Base-by-base conservation (phyloP, 768 basidiomycete species). In the Cyathus striatus region DNA sequence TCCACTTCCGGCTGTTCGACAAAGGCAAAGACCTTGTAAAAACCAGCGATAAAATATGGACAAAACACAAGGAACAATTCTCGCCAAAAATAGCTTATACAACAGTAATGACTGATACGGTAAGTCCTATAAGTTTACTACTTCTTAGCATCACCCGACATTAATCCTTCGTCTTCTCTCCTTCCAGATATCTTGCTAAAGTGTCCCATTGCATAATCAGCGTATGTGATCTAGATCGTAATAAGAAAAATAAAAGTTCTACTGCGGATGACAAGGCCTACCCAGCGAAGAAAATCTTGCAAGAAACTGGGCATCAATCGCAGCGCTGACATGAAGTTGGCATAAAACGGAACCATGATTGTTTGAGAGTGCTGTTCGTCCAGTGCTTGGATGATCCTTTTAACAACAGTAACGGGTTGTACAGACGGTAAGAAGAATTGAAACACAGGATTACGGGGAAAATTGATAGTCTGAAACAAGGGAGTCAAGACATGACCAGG, bases 401-500 rank as follows among this genome's bases (percentile, higher is more conserved):
- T 92, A 42, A 89, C 88, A 7, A 95, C 71, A 3, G 75, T 68
- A 37, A 90, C 73, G 0, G 92, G 86, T 38, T 75, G 72, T 16
- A 93, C 54, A 22, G 81, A 76, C 1, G 92, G 92, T 37, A 81
- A 73, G 55, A 92, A 72, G 69, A 98, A 97, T 43, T 69, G 72
- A 63, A 75, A 79, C 30, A 83, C 52, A 21, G 60, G 47, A 43
- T 65, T 70, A 24, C 60, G 54, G 3, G 87, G 80, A 32, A 82
- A 62, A 7, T 56, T 62, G 17, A 76, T 55, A 0, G 70, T 73
- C 13, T 80, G 73, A 66, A 97, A 98, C 56, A 98, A 74, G 2
- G 76, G 72, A 0, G 94, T 95, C 34, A 72, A 61, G 54, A 91
- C 70, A 58, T 90, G 86, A 1, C 90, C 89, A 1, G 95, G 84